Conservation (phyloP, 139 green algal genomes). For the Eudorina sp. region DNA sequence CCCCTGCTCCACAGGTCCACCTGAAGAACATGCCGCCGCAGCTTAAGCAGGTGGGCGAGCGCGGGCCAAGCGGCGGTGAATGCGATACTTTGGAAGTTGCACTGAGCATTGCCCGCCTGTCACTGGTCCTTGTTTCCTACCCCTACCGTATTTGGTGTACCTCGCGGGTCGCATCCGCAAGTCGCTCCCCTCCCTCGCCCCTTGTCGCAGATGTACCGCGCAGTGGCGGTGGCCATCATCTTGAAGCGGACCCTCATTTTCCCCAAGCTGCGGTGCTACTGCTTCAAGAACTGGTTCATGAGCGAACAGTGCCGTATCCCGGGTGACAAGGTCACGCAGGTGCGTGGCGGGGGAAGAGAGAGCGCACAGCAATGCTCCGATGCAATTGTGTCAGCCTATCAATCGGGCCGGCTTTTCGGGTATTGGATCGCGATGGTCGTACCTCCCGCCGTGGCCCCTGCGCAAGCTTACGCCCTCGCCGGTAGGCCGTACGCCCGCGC, state of each 20-base stretch:
- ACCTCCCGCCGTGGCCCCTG: no score
- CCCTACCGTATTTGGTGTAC: no score
- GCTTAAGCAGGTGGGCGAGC: conserved; percentile 41
- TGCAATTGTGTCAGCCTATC: no score
- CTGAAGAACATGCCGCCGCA: conserved; percentile 52
- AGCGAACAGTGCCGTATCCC: conserved; percentile 63
- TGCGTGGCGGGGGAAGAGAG: neutral
- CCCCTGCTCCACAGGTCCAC: conserved; percentile 40
- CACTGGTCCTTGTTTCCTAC: no score
- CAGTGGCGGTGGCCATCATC: conserved; percentile 39
- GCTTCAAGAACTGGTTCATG: conserved; percentile 72
- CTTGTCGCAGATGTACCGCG: conserved; percentile 42
- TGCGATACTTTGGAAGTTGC: no score
- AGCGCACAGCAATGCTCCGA: no score
- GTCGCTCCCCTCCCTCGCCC: neutral
- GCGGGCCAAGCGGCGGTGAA: no score
- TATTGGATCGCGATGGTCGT: no score
- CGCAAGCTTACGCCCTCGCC: no score
- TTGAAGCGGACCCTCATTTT: conserved; percentile 63
- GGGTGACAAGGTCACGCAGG: conserved; percentile 56
- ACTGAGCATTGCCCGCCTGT: no score
- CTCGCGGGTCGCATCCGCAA: neutral
- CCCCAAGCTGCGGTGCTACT: conserved; percentile 58
- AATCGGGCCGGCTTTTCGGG: neutral
- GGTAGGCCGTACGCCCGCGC: no score